A percentile compares a stretch with the other conserved stretches of the same genome.
These are phyloP conservation scores for Polytrichum commune DNA, from an alignment of 225 moss, liverwort and hornwort genomes.

Conservation along the genomic window DNA sequence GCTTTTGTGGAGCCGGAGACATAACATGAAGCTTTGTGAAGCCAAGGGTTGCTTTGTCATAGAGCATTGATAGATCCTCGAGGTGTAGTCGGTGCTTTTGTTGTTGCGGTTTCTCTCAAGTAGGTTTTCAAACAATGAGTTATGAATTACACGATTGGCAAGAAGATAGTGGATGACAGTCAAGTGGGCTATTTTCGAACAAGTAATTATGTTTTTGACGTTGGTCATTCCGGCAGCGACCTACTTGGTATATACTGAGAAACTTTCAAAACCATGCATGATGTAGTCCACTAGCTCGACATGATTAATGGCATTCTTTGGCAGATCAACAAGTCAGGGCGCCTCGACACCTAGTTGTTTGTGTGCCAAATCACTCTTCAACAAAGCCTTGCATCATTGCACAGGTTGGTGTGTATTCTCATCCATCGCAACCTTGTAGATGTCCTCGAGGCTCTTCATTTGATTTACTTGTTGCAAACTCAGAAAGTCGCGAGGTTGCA, in stretches of 20 bases:
- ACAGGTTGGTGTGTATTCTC: background rate
- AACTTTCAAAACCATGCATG: background rate
- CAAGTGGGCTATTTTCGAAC: too few species aligned
- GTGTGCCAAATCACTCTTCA: background rate
- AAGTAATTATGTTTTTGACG: too few species aligned
- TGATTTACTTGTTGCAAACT: background rate
- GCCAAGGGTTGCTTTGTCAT: too few species aligned
- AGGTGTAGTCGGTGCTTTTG: too few species aligned
- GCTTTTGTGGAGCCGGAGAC: too few species aligned
- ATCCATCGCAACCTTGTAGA: conserved; percentile 1
- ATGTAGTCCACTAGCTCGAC: background rate
- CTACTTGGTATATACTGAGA: background rate
- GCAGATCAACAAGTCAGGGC: background rate
- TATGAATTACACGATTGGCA: too few species aligned
- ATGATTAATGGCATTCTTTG: background rate
- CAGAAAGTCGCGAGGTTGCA: too few species aligned
- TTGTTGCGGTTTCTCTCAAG: too few species aligned
- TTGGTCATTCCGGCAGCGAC: background rate
- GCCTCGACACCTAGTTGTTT: background rate
- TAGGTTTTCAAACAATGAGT: too few species aligned
- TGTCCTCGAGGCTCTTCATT: background rate
- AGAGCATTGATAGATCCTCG: too few species aligned
- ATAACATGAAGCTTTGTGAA: too few species aligned
- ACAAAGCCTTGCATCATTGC: background rate
- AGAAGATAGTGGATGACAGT: too few species aligned